Percentiles rank a stretch among this genome's conserved stretches.
phyloP scores from a whole-genome alignment of 1,139 yeast genomes.

The Wickerhamomyces sp. region DNA sequence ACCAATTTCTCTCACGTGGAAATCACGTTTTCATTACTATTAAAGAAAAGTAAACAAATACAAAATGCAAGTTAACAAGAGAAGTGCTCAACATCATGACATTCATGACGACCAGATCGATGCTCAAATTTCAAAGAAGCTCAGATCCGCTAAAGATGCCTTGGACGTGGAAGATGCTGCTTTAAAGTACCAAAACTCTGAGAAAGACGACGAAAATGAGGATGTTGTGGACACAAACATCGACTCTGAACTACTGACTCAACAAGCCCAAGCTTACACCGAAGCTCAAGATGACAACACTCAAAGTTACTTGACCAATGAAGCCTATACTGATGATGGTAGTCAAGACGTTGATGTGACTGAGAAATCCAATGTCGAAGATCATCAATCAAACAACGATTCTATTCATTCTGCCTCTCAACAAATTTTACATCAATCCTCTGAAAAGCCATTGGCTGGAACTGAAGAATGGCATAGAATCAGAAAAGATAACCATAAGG shows the following conservation, averaged over 20 bases:
- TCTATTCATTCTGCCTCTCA: constrained; percentile 21
- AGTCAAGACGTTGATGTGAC: not conserved
- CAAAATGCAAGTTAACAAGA: constrained; percentile 16
- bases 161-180: constrained; percentile 11
- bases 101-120: too few relatives aligned
- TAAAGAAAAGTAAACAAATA: constrained; percentile 3
- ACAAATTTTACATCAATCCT: constrained; percentile 15
- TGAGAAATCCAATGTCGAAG: constrained; percentile 1
- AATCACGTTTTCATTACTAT: constrained; percentile 15
- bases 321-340: not conserved
- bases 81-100: not conserved
- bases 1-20: constrained; percentile 22
- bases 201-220: constrained; percentile 11
- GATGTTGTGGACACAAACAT: constrained; percentile 19
- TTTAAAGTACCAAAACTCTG: constrained; percentile 8
- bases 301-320: constrained; percentile 5
- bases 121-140: not conserved
- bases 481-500: constrained; percentile 90
- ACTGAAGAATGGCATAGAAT: constrained; percentile 84
- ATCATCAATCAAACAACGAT: constrained; percentile 13
- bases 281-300: constrained; percentile 16
- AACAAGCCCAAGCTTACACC: constrained; percentile 31
- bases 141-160: constrained; percentile 3
- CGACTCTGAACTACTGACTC: constrained; percentile 45
- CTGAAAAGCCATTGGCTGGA: constrained; percentile 46